Base-by-base conservation (phyloP, 1,284 basidiomycete species). In the Ustilago sp. region DNA sequence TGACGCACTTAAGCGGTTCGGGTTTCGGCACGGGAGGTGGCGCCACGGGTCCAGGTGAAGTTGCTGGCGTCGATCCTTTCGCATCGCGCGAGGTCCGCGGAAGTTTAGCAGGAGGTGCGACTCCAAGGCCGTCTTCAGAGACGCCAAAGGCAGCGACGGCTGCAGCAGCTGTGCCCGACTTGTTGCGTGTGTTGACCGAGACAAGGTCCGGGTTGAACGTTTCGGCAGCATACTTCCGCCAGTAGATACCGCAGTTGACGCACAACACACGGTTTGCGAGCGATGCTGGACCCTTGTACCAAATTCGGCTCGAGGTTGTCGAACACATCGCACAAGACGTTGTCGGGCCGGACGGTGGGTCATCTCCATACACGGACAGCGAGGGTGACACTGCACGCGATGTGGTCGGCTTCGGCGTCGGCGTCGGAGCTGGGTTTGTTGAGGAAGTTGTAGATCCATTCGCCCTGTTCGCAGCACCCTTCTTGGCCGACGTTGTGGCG, bases 211-310 rank as follows among this genome's bases (percentile, higher is more conserved):
- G 70, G 9, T 74, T 79, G 43, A 71, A 78, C 13, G 77, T 73
- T 48, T 85, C 83, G 9, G 83, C 83, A 9, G 84, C 84, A 59
- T 86, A 86, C 61, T 84, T 86, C 43, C 84, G 76, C 84, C 84
- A 86, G 50, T 81, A 75, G 28, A 84, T 65, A n/a, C 84, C 84
- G 57, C 84, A 86, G 43, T 75, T 76, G 45, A 79, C 68, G 58
- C 84, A 86, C 17, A 86, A 63, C 13, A 71, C 79, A 6, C 78
- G 73, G 45, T 84, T 82, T 8, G 76, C 57, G 52, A 81, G 80
- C 48, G 66, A 69, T 1, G 68, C 62, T 2, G 79, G 80, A 5
- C 77, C 82, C 62, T 81, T 81, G 80, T 84, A 86, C 84, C 84
- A 86, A 43, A 83, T 65, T 8, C 68, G 53, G 35, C 79, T 81